Evolutionary conservation across 148 eudicot species (phyloP).

Genomic region (Rhododendron simsii): DNA sequence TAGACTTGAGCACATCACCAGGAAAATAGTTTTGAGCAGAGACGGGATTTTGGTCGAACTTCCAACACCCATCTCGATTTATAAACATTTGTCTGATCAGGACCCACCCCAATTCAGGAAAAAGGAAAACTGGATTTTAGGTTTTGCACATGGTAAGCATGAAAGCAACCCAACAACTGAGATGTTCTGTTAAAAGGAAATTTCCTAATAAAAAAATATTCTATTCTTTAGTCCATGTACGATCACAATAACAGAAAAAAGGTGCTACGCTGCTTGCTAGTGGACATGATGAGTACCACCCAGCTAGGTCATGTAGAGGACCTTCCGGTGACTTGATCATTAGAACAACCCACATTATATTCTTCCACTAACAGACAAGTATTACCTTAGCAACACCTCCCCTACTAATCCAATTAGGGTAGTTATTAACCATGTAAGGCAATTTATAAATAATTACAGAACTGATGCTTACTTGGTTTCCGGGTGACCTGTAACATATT

Average conservation of each 20-base stretch:
- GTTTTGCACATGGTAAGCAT: not conserved
- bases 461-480: slow-evolving; percentile 51
- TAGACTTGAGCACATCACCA: not conserved
- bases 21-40: not conserved
- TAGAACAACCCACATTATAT: not conserved
- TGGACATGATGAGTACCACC: not conserved
- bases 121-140: not conserved
- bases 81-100: not conserved
- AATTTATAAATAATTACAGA: not conserved
- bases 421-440: not conserved
- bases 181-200: not conserved
- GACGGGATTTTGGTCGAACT: not conserved
- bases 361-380: not conserved
- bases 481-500: slow-evolving; percentile 67
- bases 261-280: not conserved
- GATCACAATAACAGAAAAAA: not conserved
- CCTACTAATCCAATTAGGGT: not conserved
- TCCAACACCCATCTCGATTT: not conserved
- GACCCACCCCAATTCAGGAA: not conserved
- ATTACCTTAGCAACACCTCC: not conserved
- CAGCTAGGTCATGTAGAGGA: not conserved
- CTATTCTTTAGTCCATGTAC: not conserved
- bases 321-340: not conserved
- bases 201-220: not conserved
- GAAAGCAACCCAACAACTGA: not conserved